Evolutionary conservation across 2,329 filamentous ascomycete genomes (phyloP).

Genomic region (Akanthomyces lecanii): DNA sequence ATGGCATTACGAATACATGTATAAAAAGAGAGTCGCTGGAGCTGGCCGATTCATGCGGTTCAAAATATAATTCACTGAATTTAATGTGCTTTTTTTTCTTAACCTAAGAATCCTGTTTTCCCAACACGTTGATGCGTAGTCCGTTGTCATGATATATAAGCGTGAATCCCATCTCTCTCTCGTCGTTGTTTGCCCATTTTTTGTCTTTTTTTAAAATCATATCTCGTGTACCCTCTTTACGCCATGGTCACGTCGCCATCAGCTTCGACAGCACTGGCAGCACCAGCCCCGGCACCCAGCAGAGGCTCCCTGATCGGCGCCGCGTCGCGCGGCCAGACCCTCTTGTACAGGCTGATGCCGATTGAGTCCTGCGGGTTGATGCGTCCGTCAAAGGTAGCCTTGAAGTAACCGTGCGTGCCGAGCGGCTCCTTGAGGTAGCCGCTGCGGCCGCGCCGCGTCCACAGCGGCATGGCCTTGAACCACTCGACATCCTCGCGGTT

Average conservation of each 20-base stretch:
- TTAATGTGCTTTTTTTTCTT: conserved; percentile 1
- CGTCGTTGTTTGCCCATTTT: background rate
- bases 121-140: conserved; percentile 15
- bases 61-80: background rate
- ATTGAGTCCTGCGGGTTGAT: conserved; percentile 96
- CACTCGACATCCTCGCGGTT: conserved; percentile 90
- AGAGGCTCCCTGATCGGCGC: conserved; percentile 41
- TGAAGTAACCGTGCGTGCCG: conserved; percentile 99
- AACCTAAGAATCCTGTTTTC: background rate
- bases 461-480: conserved; percentile 95
- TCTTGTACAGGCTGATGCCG: conserved; percentile 83
- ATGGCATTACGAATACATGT: background rate
- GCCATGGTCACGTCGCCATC: conserved; percentile 35
- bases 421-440: conserved; percentile 92
- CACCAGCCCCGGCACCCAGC: conserved; percentile 31
- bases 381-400: conserved; percentile 92
- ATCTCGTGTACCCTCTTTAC: background rate
- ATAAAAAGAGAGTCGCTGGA: background rate
- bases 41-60: background rate
- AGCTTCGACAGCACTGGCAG: conserved; percentile 16
- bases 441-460: conserved; percentile 83
- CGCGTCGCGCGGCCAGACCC: conserved; percentile 74
- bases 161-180: background rate
- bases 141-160: conserved; percentile 14
- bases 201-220: background rate